Evolutionary conservation across 2,329 filamentous ascomycete genomes (phyloP), one percentile per base, ranked within the genome.

Genomic region (Penicillium sp.): DNA sequence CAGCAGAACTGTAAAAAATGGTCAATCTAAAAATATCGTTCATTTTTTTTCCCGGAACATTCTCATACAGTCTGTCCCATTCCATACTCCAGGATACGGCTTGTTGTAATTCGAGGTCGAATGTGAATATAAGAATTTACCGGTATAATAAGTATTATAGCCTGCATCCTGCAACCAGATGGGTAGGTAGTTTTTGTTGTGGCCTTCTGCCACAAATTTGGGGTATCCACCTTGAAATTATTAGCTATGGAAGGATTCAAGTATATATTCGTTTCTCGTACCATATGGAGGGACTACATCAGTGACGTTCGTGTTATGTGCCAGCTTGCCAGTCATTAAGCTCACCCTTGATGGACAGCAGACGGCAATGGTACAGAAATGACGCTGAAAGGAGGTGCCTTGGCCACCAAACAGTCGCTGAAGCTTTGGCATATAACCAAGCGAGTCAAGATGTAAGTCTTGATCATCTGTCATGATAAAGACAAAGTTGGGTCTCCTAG

Each of bases 111-210:
- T 88, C 1, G 75, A 60, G 1, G 81, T 73, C 0, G 73, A 81
- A 40, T 88, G 85, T 0, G 79, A 77, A 59, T 90, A 89, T 70
- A 87, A 86, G 3, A 88, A 75, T 65, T 90, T 90, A 14, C 54
- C 87, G 0, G 82, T 83, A 62, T 89, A 89, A 62, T 87, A 89
- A 0, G 86, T 89, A 56, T 82, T 82, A 64, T 89, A 89, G 0
- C 85, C 86, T 0, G 81, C 81, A 2, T 80, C 66, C 56, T 88
- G 84, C 3, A 90, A 67, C 85, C 87, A 90, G 0, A 89, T 67
- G 0, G 87, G 87, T 0, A 89, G 77, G 52, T 86, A 89, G 16
- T 85, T 79, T 0, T 84, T 78, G 50, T 89, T 87, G 49, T 83
- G 76, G 0, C 86, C 86, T 55, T 87, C 77, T 2, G 74, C 72